Base-by-base conservation (phyloP, 805 yeast species). In the Schwanniomyces vanrijiae region DNA sequence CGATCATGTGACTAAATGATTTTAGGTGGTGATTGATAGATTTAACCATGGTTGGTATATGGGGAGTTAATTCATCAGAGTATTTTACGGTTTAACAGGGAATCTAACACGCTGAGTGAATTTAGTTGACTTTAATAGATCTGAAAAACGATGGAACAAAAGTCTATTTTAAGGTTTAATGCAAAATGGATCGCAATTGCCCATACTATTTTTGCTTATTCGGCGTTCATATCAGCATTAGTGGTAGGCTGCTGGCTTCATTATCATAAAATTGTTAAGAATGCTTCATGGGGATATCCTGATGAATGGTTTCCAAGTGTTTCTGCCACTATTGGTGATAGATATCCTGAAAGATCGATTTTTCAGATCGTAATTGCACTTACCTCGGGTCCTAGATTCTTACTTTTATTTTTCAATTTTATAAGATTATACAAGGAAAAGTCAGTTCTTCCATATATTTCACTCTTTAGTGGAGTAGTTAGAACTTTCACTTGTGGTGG, bases 291-390 rank as follows among this genome's bases (percentile, higher is more conserved):
- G 61, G 95, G 96, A 1, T 94, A 90, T 62, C 99, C 99, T 2
- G 94, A 91, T 49, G 99, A 94, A 66, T 94, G 99, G 98, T 92
- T 94, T 62, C 99, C 99, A 2, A 86, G 95, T 59, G 99, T 94
- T 2, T 86, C 96, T 31, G 98, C 99, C 1, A 82, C 99, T 1
- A 94, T 94, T 61, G 99, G 99, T 39, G 99, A 94, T 64, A 69
- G 97, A 50, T 94, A 90, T 63, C 99, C 99, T 0, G 99, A 94
- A 68, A 75, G 99, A 54, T 88, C 96, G 1, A 68, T 94, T 16
- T 94, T 92, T 65, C 99, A 94, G 68, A 76, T 92, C 31, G 68
- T 92, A 52, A 94, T 94, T 54, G 99, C 98, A 1, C 66, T 92
- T 40, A 91, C 98, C 0, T 79, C 98, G 0, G 96, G 97, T 33